Percentiles rank a stretch among this genome's conserved stretches.
These are phyloP conservation scores for Pseudohyphozyma bogoriensis DNA, from an alignment of 768 basidiomycete species.

Conservation along the genomic window DNA sequence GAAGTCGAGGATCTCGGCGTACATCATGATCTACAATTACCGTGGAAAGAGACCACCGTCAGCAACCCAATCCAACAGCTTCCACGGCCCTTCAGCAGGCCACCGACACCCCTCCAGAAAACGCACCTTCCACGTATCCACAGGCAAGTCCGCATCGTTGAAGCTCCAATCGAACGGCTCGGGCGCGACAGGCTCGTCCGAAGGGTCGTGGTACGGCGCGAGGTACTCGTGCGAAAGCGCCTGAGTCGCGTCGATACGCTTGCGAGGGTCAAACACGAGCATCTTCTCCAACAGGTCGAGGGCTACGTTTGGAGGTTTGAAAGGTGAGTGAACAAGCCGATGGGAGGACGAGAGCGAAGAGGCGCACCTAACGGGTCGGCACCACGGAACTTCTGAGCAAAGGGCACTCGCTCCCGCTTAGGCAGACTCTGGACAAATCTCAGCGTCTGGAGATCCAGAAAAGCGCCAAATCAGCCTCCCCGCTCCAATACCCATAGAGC, in stretches of 20 bases:
- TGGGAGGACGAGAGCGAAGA: neutral
- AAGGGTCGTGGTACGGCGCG: constrained; percentile 93
- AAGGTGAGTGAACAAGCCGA: neutral
- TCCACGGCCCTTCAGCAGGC: too few species aligned
- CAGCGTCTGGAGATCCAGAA: constrained; percentile 57
- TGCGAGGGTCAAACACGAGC: constrained; percentile 96
- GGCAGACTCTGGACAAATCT: constrained; percentile 97
- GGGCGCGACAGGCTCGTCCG: constrained; percentile 85
- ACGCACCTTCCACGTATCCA: constrained; percentile 92
- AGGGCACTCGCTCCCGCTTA: constrained; percentile 89
- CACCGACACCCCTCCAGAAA: too few species aligned
- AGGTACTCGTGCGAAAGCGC: constrained; percentile 90
- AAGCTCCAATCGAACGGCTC: constrained; percentile 99
- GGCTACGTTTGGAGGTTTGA: constrained; percentile 44
- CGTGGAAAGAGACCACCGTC: neutral
- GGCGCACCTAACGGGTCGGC: constrained; percentile 72
- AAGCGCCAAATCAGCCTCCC: neutral
- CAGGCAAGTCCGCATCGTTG: constrained; percentile 96
- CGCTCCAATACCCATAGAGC: neutral
- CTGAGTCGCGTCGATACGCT: constrained; percentile 85
- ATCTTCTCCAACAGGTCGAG: constrained; percentile 94
- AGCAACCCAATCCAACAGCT: neutral
- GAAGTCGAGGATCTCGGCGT: constrained; percentile 59
- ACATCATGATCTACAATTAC: constrained; percentile 76
- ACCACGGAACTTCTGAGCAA: constrained; percentile 82